These are phyloP conservation scores for Leishmania guyanensis DNA, from an alignment of 208 protist species.

Conservation along the genomic window DNA sequence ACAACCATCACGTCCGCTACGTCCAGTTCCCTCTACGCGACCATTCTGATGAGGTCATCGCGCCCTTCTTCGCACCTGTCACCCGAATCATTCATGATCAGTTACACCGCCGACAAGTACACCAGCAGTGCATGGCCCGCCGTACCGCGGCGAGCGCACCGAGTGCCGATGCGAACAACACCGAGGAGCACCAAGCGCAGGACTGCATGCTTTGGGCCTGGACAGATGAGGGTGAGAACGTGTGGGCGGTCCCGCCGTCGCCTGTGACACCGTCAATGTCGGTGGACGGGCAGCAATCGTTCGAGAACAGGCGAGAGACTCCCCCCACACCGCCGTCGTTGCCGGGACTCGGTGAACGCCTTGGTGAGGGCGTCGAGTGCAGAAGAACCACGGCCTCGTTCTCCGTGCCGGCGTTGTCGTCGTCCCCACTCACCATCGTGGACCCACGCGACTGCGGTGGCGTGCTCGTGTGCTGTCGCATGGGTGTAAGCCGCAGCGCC, in stretches of 20 bases:
- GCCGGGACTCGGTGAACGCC: not conserved
- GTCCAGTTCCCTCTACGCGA: conserved; percentile 61
- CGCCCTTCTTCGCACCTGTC: conserved; percentile 58
- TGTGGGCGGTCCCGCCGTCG: conserved; percentile 14
- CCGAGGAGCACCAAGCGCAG: not conserved
- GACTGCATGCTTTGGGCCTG: conserved; percentile 21
- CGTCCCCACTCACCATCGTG: conserved; percentile 6
- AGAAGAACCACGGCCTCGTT: conserved; percentile 13
- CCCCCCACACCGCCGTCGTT: conserved; percentile 22
- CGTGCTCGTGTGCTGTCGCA: conserved; percentile 82
- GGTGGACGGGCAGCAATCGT: conserved; percentile 25
- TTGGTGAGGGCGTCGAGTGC: conserved; percentile 4
- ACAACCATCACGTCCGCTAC: conserved; percentile 53
- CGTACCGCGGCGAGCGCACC: not conserved
- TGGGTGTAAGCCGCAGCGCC: conserved; percentile 83
- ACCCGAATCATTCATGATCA: conserved; percentile 73
- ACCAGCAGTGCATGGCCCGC: conserved; percentile 15
- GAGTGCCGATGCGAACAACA: not conserved
- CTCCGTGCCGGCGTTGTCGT: not conserved
- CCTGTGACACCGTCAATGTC: conserved; percentile 17
- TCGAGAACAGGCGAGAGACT: conserved; percentile 27
- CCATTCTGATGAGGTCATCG: conserved; percentile 72
- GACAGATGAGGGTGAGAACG: conserved; percentile 26
- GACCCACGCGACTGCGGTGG: conserved; percentile 54
- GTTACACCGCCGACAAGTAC: conserved; percentile 59